Base-by-base conservation (phyloP, 1,139 yeast species). In the Zhuliangozyma parablackwelliae region DNA sequence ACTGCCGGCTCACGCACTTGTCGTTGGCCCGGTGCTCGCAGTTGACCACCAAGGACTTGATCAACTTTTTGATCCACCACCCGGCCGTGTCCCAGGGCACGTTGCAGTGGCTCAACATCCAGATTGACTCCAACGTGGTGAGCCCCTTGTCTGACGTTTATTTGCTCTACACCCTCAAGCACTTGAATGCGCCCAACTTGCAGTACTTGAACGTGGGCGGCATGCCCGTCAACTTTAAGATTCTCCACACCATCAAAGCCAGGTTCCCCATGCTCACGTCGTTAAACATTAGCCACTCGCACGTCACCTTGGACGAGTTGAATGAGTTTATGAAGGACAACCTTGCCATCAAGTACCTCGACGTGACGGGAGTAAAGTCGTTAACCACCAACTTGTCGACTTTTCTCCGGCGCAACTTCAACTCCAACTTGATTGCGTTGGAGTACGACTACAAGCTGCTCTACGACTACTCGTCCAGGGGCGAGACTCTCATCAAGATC, bases 1-100 rank as follows among this genome's bases (percentile, higher is more conserved):
- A 76, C 82, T n/a, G n/a, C 32, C 62, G 74, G 49, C 63, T 89
- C 29, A 81, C 95, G 0, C 96, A 87, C 58, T 62, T 89, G 36
- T 84, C 94, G 3, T 64, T 89, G 37, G 80, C 95, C 2, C 75
- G 86, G 48, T 89, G 97, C 58, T 79, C 86, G 30, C 78, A 80
- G 49, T 65, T 89, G 39, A 78, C 90, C 10, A 84, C 95, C 2
- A 74, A 80, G 45, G 92, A 84, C 36, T 63, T 88, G 36, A 74
- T 86, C 47, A 78, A 79, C 50, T 84, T 88, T 52, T 69, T 89
- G 47, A 72, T 82, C 3, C 72, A 76, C 43, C 94, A 87, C 60
- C 90, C 92, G 1, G 75, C 92, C 0, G 78, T 84, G 2, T 63
- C 72, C 16, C 59, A 65, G 37, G 73, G 71, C 26, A 66, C 77